A percentile compares a stretch with the other conserved stretches of the same genome.
phyloP scores from a whole-genome alignment of 495 filamentous ascomycete species.

The Talaromyces proteolyticus region DNA sequence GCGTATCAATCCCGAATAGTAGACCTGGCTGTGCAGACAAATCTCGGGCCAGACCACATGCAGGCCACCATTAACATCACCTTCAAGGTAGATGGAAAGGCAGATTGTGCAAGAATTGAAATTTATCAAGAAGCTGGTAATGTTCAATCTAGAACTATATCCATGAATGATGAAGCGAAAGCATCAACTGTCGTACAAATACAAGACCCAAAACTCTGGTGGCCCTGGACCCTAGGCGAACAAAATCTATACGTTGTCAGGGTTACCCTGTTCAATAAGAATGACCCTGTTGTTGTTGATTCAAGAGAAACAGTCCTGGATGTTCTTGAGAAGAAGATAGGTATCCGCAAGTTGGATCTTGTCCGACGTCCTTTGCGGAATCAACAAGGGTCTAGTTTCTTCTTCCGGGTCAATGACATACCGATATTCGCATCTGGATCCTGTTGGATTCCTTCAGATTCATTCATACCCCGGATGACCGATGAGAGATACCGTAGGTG shows the following conservation, averaged over 20 bases:
- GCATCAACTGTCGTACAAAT: neutral
- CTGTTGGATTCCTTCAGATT: constrained; percentile 72
- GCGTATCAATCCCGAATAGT: constrained; percentile 52
- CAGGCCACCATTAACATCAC: constrained; percentile 26
- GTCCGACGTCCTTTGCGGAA: constrained; percentile 44
- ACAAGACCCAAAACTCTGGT: constrained; percentile 60
- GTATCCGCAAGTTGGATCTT: constrained; percentile 55
- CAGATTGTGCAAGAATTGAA: neutral
- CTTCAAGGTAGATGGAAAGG: neutral
- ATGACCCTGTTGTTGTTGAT: too few species aligned
- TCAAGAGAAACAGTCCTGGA: constrained; percentile 27
- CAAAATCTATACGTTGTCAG: constrained; percentile 62
- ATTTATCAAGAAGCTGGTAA: too few species aligned
- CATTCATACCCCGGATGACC: constrained; percentile 55
- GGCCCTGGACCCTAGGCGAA: constrained; percentile 63
- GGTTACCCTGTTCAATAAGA: too few species aligned
- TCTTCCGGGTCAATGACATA: constrained; percentile 64
- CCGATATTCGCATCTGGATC: constrained; percentile 64
- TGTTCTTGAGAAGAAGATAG: constrained; percentile 47
- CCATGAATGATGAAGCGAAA: too few species aligned
- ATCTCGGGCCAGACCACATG: constrained; percentile 18
- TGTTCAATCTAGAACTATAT: too few species aligned
- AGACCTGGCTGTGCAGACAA: constrained; percentile 34
- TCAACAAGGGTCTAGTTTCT: constrained; percentile 57
- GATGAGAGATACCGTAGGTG: constrained; percentile 53